phyloP scores from a whole-genome alignment of 2,329 filamentous ascomycete genomes.

The Neoascochyta sp. region DNA sequence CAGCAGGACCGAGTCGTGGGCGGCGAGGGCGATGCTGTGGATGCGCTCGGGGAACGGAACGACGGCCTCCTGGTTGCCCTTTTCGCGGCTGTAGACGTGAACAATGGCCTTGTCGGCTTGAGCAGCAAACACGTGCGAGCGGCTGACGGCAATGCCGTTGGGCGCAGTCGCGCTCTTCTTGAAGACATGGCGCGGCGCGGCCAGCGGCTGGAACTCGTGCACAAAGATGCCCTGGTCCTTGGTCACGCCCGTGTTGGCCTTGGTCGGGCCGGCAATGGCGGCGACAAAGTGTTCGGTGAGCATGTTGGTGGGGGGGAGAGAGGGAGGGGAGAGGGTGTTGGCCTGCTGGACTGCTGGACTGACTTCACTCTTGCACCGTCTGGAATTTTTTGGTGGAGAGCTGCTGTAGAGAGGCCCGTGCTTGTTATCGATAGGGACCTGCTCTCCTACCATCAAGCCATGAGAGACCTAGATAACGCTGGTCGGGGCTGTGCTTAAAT shows the following conservation, averaged over 20 bases:
- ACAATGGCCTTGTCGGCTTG: slow-evolving; percentile 89
- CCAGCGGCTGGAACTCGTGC: slow-evolving; percentile 74
- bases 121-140: slow-evolving; percentile 83
- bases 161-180: slow-evolving; percentile 86
- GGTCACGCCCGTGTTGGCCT: slow-evolving; percentile 47
- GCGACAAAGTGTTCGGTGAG: slow-evolving; percentile 51
- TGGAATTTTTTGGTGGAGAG: neutral
- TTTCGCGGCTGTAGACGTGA: slow-evolving; percentile 82
- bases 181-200: slow-evolving; percentile 71
- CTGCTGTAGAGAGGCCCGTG: too few relatives aligned
- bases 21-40: slow-evolving; percentile 68
- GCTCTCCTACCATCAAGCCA: too few relatives aligned
- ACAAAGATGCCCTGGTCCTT: slow-evolving; percentile 86
- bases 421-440: too few relatives aligned
- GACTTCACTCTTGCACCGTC: too few relatives aligned
- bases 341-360: too few relatives aligned
- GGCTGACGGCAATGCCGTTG: slow-evolving; percentile 75
- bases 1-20: slow-evolving; percentile 64
- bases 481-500: too few relatives aligned
- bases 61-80: slow-evolving; percentile 81
- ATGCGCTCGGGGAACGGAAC: slow-evolving; percentile 87
- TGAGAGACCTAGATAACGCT: too few relatives aligned
- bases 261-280: slow-evolving; percentile 44
- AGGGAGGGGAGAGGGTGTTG: too few relatives aligned
- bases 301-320: too few relatives aligned